Evolutionary conservation across 1,284 basidiomycete genomes (phyloP).

Genomic region (Chondrostereum purpureum): DNA sequence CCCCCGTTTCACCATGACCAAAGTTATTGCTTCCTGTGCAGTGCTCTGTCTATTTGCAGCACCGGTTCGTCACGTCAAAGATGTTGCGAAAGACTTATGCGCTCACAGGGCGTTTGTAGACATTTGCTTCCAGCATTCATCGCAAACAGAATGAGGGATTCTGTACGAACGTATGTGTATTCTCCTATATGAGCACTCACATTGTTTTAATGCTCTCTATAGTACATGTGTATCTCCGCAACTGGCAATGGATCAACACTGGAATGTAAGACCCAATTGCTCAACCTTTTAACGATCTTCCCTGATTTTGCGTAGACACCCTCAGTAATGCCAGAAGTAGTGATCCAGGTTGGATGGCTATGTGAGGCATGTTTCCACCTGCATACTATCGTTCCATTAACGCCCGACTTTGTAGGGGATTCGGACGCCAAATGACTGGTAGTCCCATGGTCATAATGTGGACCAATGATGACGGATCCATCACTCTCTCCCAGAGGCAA

Average conservation of each 20-base stretch:
- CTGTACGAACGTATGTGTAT: too few species aligned
- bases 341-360: slow-evolving; percentile 50
- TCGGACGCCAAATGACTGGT: slow-evolving; percentile 44
- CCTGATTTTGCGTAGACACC: slow-evolving; percentile 26
- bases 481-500: slow-evolving; percentile 55
- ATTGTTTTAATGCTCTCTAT: too few species aligned
- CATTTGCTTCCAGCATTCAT: too few species aligned
- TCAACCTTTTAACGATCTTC: slow-evolving; percentile 1
- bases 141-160: too few species aligned
- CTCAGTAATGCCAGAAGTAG: slow-evolving; percentile 29
- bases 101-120: too few species aligned
- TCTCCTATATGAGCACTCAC: too few species aligned
- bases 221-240: slow-evolving; percentile 40
- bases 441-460: slow-evolving; percentile 63
- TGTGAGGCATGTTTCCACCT: slow-evolving; percentile 26
- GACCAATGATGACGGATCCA: slow-evolving; percentile 45
- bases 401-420: slow-evolving; percentile 37
- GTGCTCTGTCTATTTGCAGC: too few species aligned
- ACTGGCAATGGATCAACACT: slow-evolving; percentile 36
- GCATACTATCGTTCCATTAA: background rate
- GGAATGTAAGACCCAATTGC: slow-evolving; percentile 27
- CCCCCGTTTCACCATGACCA: too few species aligned
- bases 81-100: too few species aligned
- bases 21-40: too few species aligned
- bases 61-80: too few species aligned